Evolutionary conservation across 2,329 filamentous ascomycete genomes (phyloP).

Genomic region (Colletotrichum cordylinicola): DNA sequence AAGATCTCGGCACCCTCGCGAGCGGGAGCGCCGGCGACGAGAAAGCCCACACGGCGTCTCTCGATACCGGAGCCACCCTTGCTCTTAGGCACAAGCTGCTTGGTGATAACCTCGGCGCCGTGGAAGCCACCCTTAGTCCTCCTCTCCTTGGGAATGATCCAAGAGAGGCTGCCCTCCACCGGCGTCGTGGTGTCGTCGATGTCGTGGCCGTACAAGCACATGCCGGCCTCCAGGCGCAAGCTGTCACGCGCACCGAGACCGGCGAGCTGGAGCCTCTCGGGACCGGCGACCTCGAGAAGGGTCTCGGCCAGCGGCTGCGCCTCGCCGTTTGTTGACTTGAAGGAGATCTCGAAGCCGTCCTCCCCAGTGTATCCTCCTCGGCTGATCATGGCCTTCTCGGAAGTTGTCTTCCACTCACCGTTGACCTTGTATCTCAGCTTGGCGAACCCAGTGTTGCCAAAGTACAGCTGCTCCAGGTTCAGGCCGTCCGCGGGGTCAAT

Average conservation of each 20-base stretch:
- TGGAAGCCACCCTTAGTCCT: conserved; percentile 77
- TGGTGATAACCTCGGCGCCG: conserved; percentile 78
- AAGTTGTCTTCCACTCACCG: conserved; percentile 45
- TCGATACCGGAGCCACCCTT: conserved; percentile 74
- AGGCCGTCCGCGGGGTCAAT: conserved; percentile 58
- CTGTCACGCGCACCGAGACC: conserved; percentile 92
- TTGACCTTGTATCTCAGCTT: conserved; percentile 66
- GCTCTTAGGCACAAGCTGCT: conserved; percentile 75
- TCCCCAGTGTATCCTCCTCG: conserved; percentile 96
- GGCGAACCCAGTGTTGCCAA: conserved; percentile 76
- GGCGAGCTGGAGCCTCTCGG: conserved; percentile 73
- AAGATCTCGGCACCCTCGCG: conserved; percentile 87
- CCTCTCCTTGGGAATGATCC: conserved; percentile 86
- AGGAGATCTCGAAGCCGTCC: conserved; percentile 96
- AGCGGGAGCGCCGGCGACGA: conserved; percentile 86
- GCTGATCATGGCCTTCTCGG: conserved; percentile 69
- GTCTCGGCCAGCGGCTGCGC: conserved; percentile 63
- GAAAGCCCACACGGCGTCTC: conserved; percentile 79
- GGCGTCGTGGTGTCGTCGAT: conserved; percentile 77
- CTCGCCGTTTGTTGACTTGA: conserved; percentile 48
- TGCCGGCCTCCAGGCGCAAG: conserved; percentile 91
- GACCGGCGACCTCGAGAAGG: conserved; percentile 63
- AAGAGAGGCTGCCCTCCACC: conserved; percentile 64
- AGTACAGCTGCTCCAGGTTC: conserved; percentile 75
- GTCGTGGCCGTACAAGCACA: conserved; percentile 99